A percentile compares a stretch with the other conserved stretches of the same genome.
Conservation (phyloP, 306 rosid genomes). For the Cucurbita moschata region DNA sequence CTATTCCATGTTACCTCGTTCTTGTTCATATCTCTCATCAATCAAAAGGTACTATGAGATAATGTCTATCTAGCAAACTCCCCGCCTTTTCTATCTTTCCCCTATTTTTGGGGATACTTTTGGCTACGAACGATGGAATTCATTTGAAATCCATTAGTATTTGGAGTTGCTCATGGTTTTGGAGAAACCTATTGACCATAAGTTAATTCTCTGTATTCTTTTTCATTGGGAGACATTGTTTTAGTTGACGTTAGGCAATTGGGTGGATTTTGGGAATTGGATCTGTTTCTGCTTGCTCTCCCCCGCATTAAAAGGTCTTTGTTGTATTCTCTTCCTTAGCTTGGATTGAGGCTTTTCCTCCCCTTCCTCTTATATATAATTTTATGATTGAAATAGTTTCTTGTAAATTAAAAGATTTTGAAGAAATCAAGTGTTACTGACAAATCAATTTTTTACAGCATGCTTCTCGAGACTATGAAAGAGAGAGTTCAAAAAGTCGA, state of each 20-base stretch:
- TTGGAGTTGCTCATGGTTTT: not conserved
- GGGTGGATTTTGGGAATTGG: not conserved
- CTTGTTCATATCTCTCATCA: no score
- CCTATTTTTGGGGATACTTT: no score
- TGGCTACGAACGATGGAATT: not conserved
- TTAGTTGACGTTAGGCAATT: not conserved
- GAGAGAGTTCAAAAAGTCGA: slow-evolving; percentile 73
- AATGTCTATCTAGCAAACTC: no score
- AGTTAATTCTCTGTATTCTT: not conserved
- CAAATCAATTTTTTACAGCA: slow-evolving; percentile 28
- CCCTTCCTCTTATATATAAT: not conserved
- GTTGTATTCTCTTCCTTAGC: not conserved
- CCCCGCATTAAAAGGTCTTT: not conserved
- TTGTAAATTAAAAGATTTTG: not conserved
- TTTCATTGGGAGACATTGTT: not conserved
- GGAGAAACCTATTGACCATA: not conserved
- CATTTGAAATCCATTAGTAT: not conserved
- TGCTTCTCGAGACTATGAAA: slow-evolving; percentile 68
- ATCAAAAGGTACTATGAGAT: no score
- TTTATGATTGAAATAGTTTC: not conserved
- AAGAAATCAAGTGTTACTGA: not conserved
- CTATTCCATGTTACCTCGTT: no score
- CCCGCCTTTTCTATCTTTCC: no score
- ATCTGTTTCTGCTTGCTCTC: not conserved
- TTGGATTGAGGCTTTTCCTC: not conserved